Evolutionary conservation across 2,329 filamentous ascomycete genomes (phyloP).

Genomic region (Grosmannia huntii): DNA sequence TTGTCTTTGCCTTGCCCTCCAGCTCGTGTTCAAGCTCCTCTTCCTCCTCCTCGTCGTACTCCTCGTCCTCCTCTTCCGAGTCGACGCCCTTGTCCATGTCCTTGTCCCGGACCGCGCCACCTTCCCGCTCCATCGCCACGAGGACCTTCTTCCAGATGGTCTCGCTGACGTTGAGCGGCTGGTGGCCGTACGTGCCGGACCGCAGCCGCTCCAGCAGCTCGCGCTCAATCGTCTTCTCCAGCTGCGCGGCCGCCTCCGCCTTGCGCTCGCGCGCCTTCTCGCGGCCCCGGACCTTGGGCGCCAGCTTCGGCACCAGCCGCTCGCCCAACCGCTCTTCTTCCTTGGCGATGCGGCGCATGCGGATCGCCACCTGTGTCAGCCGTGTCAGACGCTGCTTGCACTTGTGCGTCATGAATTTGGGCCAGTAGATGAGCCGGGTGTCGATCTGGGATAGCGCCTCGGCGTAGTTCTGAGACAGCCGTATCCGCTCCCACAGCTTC

Average conservation of each 20-base stretch:
- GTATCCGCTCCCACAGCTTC: conserved; percentile 91
- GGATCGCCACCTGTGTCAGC: conserved; percentile 80
- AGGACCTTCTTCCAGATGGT: conserved; percentile 96
- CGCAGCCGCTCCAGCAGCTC: conserved; percentile 85
- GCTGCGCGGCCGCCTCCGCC: conserved; percentile 73
- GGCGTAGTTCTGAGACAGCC: conserved; percentile 79
- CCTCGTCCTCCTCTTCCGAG: conserved; percentile 57
- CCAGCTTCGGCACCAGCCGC: conserved; percentile 74
- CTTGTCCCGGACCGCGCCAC: conserved; percentile 70
- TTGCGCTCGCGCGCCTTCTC: conserved; percentile 59
- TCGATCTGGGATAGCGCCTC: conserved; percentile 83
- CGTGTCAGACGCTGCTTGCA: conserved; percentile 82
- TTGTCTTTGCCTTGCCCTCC: conserved; percentile 34
- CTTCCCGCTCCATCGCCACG: conserved; percentile 74
- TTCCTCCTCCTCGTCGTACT: conserved; percentile 47
- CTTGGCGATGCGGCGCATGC: conserved; percentile 65
- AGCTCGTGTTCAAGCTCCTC: conserved; percentile 35
- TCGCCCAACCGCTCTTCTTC: conserved; percentile 87
- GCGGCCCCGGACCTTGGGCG: conserved; percentile 73
- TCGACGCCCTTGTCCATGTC: conserved; percentile 81
- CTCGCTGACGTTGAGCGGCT: conserved; percentile 90
- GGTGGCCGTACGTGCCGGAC: conserved; percentile 87
- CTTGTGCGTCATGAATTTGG: conserved; percentile 84
- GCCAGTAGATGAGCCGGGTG: conserved; percentile 79
- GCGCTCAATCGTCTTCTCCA: conserved; percentile 89